These are phyloP conservation scores for Musa beccarii DNA, from an alignment of 176 grass and related monocot genomes.

Conservation along the genomic window DNA sequence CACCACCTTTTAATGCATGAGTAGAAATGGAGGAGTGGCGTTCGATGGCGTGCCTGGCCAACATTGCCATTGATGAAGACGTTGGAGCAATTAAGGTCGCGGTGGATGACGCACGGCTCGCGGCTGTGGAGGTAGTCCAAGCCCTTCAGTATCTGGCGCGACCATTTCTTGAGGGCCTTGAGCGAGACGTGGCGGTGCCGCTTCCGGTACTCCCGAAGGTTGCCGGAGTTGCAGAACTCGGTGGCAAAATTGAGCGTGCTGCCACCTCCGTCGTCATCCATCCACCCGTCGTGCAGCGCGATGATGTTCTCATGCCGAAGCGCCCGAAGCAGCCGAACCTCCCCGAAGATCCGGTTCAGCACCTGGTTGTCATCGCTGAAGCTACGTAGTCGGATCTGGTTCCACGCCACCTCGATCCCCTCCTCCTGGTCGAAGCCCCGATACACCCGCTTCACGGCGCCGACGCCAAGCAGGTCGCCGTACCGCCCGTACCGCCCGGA, in stretches of 20 bases:
- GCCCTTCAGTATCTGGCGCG: conserved; percentile 67
- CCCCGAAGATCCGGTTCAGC: conserved; percentile 65
- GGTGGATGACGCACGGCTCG: conserved; percentile 93
- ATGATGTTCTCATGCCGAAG: conserved; percentile 85
- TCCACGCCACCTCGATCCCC: conserved; percentile 98
- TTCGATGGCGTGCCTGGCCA: conserved; percentile 42
- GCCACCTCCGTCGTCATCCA: conserved; percentile 38
- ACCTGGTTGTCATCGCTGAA: conserved; percentile 46
- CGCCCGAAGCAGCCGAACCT: conserved; percentile 72
- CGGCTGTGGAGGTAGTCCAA: conserved; percentile 79
- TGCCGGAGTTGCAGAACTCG: conserved; percentile 82
- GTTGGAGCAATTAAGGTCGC: conserved; percentile 97
- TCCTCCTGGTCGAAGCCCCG: conserved; percentile 93
- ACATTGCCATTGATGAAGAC: conserved; percentile 97
- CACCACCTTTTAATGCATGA: background rate
- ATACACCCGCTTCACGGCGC: conserved; percentile 91
- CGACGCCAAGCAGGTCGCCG: conserved; percentile 54
- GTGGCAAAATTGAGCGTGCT: conserved; percentile 92
- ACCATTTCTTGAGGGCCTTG: conserved; percentile 97
- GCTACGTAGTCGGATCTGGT: conserved; percentile 56
- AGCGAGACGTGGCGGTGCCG: conserved; percentile 73
- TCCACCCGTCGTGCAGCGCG: conserved; percentile 73
- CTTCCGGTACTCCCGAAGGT: conserved; percentile 68
- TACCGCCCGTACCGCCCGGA: conserved; percentile 86
- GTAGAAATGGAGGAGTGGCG: background rate